Conservation (phyloP, 2,329 filamentous ascomycete species). For the Gnomoniopsis smithogilvyi region DNA sequence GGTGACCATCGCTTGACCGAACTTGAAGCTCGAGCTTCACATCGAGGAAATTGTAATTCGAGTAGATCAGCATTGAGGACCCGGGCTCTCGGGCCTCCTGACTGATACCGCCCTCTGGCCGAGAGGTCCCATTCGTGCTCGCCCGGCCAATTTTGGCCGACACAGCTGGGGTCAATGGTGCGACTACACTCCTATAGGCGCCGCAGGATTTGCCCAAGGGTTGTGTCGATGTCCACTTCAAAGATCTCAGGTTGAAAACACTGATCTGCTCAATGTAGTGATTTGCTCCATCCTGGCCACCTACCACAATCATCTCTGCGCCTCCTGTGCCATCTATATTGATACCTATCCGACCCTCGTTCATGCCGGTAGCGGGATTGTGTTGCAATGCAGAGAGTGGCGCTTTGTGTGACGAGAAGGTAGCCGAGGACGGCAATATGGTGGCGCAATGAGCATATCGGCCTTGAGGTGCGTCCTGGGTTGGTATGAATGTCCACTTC, state of each 20-base stretch:
- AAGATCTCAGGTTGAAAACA: conserved; percentile 90
- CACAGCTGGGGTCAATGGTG: conserved; percentile 68
- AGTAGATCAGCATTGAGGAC: conserved; percentile 91
- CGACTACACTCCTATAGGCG: conserved; percentile 92
- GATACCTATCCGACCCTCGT: conserved; percentile 84
- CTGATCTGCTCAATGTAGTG: conserved; percentile 99
- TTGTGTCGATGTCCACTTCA: conserved; percentile 93
- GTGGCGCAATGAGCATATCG: conserved; percentile 96
- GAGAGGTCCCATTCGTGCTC: conserved; percentile 38
- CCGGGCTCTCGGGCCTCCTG: conserved; percentile 55
- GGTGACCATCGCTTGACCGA: conserved; percentile 74
- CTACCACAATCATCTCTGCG: conserved; percentile 95
- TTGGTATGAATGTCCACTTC: conserved; percentile 81
- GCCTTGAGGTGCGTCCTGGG: conserved; percentile 81
- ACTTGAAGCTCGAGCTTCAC: conserved; percentile 95
- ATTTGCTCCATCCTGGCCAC: conserved; percentile 94
- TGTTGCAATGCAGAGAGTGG: conserved; percentile 85
- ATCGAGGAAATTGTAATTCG: conserved; percentile 97
- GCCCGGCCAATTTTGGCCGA: conserved; percentile 64
- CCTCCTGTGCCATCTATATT: conserved; percentile 88
- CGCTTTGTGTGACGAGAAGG: conserved; percentile 80
- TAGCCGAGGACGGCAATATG: conserved; percentile 81
- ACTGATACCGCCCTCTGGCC: conserved; percentile 44
- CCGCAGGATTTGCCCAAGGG: conserved; percentile 88
- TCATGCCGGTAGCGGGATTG: conserved; percentile 78